Evolutionary conservation across 225 moss, liverwort and hornwort species (phyloP).

Genomic region (Pseudisothecium myosuroides): DNA sequence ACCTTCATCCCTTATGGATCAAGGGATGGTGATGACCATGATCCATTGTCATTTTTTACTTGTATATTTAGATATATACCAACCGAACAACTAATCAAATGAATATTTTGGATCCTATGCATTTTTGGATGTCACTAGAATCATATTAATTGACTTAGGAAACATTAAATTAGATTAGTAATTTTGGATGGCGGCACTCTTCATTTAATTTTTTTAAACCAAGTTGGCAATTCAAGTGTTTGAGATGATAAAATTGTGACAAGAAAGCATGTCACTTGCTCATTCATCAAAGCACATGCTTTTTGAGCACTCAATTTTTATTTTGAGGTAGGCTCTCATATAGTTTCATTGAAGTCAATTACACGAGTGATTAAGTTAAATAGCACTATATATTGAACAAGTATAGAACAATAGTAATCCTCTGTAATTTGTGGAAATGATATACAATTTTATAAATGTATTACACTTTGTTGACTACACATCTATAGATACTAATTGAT

Average conservation of each 20-base stretch:
- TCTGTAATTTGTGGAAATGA: not conserved
- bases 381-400: no score
- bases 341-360: not conserved
- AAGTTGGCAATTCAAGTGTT: not conserved
- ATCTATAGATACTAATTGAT: not conserved
- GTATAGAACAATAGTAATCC: not conserved
- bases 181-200: not conserved
- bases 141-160: not conserved
- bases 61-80: not conserved
- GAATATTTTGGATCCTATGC: not conserved
- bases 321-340: not conserved
- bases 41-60: not conserved
- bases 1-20: not conserved
- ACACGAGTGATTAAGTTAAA: not conserved
- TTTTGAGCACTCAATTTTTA: not conserved
- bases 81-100: not conserved
- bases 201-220: not conserved
- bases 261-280: not conserved
- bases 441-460: not conserved
- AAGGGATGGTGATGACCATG: not conserved
- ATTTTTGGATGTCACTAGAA: not conserved
- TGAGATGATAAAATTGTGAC: not conserved
- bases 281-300: not conserved
- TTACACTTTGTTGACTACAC: not conserved
- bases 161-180: not conserved